Percentiles rank a stretch among this genome's conserved stretches.
Conservation (phyloP, 345 rosid genomes). For the Rhizophora mangle region DNA sequence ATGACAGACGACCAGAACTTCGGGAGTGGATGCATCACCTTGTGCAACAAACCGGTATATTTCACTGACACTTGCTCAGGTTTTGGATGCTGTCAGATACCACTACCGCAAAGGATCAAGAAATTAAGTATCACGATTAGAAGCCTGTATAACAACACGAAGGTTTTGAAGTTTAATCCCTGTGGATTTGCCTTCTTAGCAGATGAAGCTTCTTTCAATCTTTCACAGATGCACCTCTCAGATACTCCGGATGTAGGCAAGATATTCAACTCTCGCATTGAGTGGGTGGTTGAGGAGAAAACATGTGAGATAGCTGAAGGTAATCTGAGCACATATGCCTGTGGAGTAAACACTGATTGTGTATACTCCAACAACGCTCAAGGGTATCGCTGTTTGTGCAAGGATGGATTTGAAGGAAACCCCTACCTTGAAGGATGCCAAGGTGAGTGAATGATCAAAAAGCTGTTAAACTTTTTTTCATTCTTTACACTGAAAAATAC, state of each 20-base stretch:
- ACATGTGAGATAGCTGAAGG: neutral
- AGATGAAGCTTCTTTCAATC: neutral
- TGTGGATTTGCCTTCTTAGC: slow-evolving; percentile 18
- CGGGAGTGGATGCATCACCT: slow-evolving; percentile 15
- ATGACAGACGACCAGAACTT: neutral
- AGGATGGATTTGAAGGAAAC: slow-evolving; percentile 17
- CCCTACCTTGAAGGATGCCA: slow-evolving; percentile 20
- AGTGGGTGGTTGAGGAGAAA: slow-evolving; percentile 13
- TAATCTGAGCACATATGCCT: neutral
- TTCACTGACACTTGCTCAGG: slow-evolving; percentile 19
- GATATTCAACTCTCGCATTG: neutral
- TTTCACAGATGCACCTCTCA: neutral
- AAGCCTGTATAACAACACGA: neutral
- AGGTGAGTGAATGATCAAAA: neutral
- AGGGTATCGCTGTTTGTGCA: slow-evolving; percentile 17
- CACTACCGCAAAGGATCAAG: slow-evolving; percentile 14
- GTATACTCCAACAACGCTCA: neutral
- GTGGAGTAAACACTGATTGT: slow-evolving; percentile 12
- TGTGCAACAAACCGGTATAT: neutral
- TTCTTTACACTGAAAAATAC: neutral
- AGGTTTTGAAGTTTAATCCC: slow-evolving; percentile 2
- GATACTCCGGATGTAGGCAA: neutral
- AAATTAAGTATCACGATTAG: neutral
- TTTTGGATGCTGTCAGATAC: slow-evolving; percentile 27
- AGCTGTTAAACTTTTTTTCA: neutral